phyloP scores from a whole-genome alignment of 2,329 filamentous ascomycete species.

The Penicillium nordicum region DNA sequence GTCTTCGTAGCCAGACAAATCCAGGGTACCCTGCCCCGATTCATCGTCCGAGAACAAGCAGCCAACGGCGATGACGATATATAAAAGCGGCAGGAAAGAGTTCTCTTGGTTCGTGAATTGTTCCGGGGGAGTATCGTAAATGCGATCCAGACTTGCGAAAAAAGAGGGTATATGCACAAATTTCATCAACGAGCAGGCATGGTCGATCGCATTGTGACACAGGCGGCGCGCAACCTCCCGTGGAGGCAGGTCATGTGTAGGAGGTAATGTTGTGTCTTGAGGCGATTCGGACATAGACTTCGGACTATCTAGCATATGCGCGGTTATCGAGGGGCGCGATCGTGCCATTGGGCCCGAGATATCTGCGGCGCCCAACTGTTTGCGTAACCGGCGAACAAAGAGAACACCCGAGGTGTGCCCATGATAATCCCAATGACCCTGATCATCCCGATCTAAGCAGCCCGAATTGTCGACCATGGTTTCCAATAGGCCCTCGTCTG shows the following conservation, averaged over 20 bases:
- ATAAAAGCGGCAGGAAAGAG: slow-evolving; percentile 66
- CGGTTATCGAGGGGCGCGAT: slow-evolving; percentile 44
- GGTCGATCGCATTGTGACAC: slow-evolving; percentile 59
- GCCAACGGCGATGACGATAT: slow-evolving; percentile 67
- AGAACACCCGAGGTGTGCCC: slow-evolving; percentile 88
- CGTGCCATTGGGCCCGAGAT: slow-evolving; percentile 55
- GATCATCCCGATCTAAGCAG: slow-evolving; percentile 85
- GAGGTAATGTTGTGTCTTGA: slow-evolving; percentile 52
- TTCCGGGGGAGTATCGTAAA: slow-evolving; percentile 69
- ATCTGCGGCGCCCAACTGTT: slow-evolving; percentile 69
- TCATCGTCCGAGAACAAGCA: slow-evolving; percentile 66
- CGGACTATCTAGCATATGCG: slow-evolving; percentile 67
- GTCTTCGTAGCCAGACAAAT: slow-evolving; percentile 47
- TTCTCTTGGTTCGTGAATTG: slow-evolving; percentile 63
- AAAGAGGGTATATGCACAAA: slow-evolving; percentile 81
- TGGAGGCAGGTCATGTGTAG: slow-evolving; percentile 66
- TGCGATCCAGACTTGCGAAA: slow-evolving; percentile 68
- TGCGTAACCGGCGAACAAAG: slow-evolving; percentile 81
- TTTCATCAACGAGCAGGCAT: slow-evolving; percentile 62
- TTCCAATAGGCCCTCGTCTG: slow-evolving; percentile 71
- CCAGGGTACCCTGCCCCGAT: slow-evolving; percentile 43
- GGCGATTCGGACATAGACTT: slow-evolving; percentile 63
- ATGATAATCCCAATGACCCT: slow-evolving; percentile 91
- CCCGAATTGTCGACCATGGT: slow-evolving; percentile 95
- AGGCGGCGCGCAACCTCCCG: slow-evolving; percentile 55